These are phyloP conservation scores for Incumbomyces lentus DNA, from an alignment of 2,329 filamentous ascomycete genomes.

Conservation along the genomic window DNA sequence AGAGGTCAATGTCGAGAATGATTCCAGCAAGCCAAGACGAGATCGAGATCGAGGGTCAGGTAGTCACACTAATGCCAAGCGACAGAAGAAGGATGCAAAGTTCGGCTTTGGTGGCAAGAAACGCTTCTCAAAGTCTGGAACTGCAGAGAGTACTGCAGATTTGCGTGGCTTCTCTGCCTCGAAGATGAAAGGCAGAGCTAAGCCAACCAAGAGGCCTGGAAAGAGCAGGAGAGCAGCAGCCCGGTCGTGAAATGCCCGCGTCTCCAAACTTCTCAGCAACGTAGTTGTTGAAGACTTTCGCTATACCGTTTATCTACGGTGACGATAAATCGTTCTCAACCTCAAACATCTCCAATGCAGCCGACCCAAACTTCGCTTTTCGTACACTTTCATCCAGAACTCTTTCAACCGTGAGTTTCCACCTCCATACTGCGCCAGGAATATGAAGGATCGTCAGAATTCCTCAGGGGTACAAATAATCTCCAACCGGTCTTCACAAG, in stretches of 20 bases:
- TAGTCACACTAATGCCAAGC: slow-evolving; percentile 49
- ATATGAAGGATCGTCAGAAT: no score
- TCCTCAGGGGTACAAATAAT: no score
- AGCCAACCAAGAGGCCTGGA: slow-evolving; percentile 37
- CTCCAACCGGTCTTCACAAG: no score
- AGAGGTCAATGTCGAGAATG: slow-evolving; percentile 35
- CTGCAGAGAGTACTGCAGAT: slow-evolving; percentile 73
- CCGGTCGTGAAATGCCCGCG: slow-evolving; percentile 6
- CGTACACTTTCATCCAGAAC: no score
- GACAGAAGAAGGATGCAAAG: slow-evolving; percentile 88
- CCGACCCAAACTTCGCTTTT: no score
- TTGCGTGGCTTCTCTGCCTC: slow-evolving; percentile 68
- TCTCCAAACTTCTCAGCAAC: no score
- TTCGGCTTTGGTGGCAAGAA: slow-evolving; percentile 97
- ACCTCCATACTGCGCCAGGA: no score
- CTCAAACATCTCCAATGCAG: no score
- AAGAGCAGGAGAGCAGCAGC: slow-evolving; percentile 38
- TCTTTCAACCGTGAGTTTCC: no score
- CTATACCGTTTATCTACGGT: no score
- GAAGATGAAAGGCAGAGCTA: slow-evolving; percentile 60
- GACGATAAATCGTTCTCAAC: no score
- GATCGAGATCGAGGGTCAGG: slow-evolving; percentile 30
- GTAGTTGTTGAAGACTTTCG: no score
- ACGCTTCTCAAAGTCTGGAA: slow-evolving; percentile 77
- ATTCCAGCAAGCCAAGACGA: slow-evolving; percentile 26